Conservation (phyloP, 2,329 filamentous ascomycete genomes). For the Hypoxylon sp. region DNA sequence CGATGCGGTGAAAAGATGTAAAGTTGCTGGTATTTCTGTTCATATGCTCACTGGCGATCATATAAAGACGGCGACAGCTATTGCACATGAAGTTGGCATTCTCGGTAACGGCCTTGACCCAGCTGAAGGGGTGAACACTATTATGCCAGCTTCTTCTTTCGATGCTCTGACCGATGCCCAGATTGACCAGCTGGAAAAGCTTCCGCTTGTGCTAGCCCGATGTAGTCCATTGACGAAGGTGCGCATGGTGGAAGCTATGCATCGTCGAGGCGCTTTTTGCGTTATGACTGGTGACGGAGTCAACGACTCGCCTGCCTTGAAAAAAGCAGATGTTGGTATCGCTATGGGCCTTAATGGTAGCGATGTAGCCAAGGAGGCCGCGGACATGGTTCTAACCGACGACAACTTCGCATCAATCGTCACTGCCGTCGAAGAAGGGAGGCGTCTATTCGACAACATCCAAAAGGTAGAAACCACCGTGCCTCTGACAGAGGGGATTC, state of each 20-base stretch:
- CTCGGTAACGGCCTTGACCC: slow-evolving; percentile 56
- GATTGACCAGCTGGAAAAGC: slow-evolving; percentile 69
- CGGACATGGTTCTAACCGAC: slow-evolving; percentile 88
- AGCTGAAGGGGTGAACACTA: slow-evolving; percentile 58
- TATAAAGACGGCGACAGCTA: slow-evolving; percentile 74
- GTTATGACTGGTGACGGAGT: slow-evolving; percentile 83
- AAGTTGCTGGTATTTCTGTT: slow-evolving; percentile 71
- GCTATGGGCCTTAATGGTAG: slow-evolving; percentile 79
- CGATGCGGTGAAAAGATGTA: slow-evolving; percentile 69
- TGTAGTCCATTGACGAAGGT: slow-evolving; percentile 79
- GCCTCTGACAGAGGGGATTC: not conserved
- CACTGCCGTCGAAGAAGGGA: slow-evolving; percentile 77
- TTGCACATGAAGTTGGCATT: slow-evolving; percentile 75
- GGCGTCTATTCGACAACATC: slow-evolving; percentile 78
- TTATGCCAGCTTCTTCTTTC: slow-evolving; percentile 74
- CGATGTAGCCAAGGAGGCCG: slow-evolving; percentile 83
- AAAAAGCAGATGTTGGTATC: slow-evolving; percentile 80
- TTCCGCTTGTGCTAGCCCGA: slow-evolving; percentile 76
- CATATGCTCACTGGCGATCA: slow-evolving; percentile 80
- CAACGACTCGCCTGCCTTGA: slow-evolving; percentile 79
- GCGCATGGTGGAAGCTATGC: slow-evolving; percentile 80
- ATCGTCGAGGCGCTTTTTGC: slow-evolving; percentile 74
- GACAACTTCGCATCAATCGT: slow-evolving; percentile 89
- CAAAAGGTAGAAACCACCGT: slow-evolving; percentile 69
- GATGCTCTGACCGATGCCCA: slow-evolving; percentile 71